phyloP scores from a whole-genome alignment of 495 filamentous ascomycete genomes.

The Penicillium maclennaniae region DNA sequence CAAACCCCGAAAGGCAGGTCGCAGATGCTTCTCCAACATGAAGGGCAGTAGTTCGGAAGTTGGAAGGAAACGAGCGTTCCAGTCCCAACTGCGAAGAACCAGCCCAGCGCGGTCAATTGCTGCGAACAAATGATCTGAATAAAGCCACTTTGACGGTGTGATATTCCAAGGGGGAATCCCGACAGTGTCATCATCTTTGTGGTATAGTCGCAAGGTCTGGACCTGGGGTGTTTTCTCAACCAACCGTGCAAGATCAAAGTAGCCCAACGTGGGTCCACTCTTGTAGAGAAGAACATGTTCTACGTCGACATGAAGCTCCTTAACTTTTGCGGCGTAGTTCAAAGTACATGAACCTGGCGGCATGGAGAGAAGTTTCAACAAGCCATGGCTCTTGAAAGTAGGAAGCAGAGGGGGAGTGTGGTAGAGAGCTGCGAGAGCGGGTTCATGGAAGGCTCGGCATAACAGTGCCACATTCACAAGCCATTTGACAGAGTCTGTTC shows the following conservation, averaged over 20 bases:
- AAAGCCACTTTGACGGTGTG: conserved; percentile 52
- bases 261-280: conserved; percentile 40
- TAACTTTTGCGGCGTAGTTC: conserved; percentile 65
- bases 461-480: conserved; percentile 56
- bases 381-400: conserved; percentile 46
- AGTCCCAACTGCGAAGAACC: conserved; percentile 66
- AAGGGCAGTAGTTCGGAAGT: conserved; percentile 43
- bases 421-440: conserved; percentile 72
- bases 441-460: conserved; percentile 66
- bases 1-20: conserved; percentile 55
- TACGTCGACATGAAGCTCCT: conserved; percentile 65
- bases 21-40: conserved; percentile 53
- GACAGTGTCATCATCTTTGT: conserved; percentile 33
- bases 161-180: conserved; percentile 29
- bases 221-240: conserved; percentile 42
- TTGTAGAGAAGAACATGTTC: conserved; percentile 40
- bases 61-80: conserved; percentile 66
- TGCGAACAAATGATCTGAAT: conserved; percentile 56
- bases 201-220: conserved; percentile 38
- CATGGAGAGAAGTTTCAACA: conserved; percentile 43
- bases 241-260: conserved; percentile 42
- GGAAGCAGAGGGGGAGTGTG: conserved; percentile 59
- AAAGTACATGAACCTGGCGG: conserved; percentile 37
- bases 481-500: conserved; percentile 50
- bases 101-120: conserved; percentile 45